Evolutionary conservation across 768 basidiomycete genomes (phyloP), one percentile per base, ranked within the genome.

Genomic region (Termitomyces sp.): DNA sequence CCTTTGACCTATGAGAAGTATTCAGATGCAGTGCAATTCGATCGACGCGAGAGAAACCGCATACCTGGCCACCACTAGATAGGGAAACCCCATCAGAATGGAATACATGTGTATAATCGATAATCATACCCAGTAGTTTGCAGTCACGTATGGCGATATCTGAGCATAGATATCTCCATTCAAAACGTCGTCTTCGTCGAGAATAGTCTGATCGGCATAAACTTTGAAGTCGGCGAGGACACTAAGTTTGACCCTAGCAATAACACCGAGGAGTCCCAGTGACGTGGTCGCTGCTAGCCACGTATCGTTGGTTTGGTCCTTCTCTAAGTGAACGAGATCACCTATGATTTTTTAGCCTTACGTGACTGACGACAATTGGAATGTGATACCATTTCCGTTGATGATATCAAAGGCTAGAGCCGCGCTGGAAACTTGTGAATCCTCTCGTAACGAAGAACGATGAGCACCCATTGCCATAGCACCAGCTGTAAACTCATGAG

Each of bases 381-480:
- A 22, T 13, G 13, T 8, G 30, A 16, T 50, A 72, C 73, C 71
- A 37, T 72, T 68, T 16, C 73, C 73, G 51, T 74, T 71, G 55
- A 75, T 72, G 27, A 74, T 74, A 39, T 75, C 74, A 57, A 74
- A 64, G 5, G 67, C 66, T 16, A 74, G 62, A 16, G 72, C 72
- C 7, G 73, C 71, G 33, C 65, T 68, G 12, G 73, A 74, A 1
- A 72, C 74, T 56, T 74, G 74, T 4, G 73, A 74, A 48, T 75
- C 68, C 47, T 74, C 72, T 20, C 72, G 69, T 39, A 74, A 66
- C n/a, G 72, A 74, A 22, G 73, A 74, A n/a, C 74, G 71, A 66
- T 74, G 73, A 0, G 72, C 73, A 46, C 73, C 73, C 74, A 75
- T 75, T 14, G 74, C 72, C 56, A 73, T 69, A 44, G 74, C 73